phyloP scores from a whole-genome alignment of 768 basidiomycete species.

The Cystofilobasidium bisporidii region DNA sequence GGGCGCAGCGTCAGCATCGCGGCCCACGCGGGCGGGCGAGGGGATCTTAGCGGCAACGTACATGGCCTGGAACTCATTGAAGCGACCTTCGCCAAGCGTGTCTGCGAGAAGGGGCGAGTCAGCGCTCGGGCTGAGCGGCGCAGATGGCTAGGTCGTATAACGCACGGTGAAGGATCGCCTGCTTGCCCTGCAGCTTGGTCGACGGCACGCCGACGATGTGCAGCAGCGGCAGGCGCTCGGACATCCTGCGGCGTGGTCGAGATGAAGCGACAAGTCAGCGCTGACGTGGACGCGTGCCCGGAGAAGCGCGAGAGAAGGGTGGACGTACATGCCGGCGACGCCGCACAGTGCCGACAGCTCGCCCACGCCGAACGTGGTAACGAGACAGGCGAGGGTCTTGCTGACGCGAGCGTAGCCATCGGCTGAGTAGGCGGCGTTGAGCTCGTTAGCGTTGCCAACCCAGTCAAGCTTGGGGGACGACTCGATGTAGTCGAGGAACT shows the following conservation, averaged over 20 bases:
- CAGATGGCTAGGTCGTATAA: too few species aligned
- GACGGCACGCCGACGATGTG: slow-evolving; percentile 78
- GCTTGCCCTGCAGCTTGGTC: slow-evolving; percentile 46
- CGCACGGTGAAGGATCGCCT: slow-evolving; percentile 59
- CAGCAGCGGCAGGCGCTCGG: slow-evolving; percentile 79
- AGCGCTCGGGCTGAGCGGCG: too few species aligned
- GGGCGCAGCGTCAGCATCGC: too few species aligned
- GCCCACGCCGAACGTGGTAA: slow-evolving; percentile 83
- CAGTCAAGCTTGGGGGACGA: slow-evolving; percentile 67
- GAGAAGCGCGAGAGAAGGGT: background rate
- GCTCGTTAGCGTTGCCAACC: slow-evolving; percentile 59
- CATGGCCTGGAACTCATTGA: slow-evolving; percentile 67
- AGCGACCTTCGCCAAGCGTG: slow-evolving; percentile 38
- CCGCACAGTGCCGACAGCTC: slow-evolving; percentile 60
- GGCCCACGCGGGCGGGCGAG: background rate
- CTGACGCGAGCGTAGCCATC: slow-evolving; percentile 84
- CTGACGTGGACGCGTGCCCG: too few species aligned
- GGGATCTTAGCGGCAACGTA: slow-evolving; percentile 37
- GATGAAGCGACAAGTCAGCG: background rate
- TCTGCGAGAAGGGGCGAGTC: slow-evolving; percentile 10
- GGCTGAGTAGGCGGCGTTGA: slow-evolving; percentile 75
- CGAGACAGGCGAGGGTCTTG: slow-evolving; percentile 52
- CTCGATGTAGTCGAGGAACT: slow-evolving; percentile 60
- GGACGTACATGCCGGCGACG: slow-evolving; percentile 31
- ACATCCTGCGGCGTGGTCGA: slow-evolving; percentile 41